Base-by-base conservation (phyloP, 129 eudicot genomes). In the Scalesia atractyloides region DNA sequence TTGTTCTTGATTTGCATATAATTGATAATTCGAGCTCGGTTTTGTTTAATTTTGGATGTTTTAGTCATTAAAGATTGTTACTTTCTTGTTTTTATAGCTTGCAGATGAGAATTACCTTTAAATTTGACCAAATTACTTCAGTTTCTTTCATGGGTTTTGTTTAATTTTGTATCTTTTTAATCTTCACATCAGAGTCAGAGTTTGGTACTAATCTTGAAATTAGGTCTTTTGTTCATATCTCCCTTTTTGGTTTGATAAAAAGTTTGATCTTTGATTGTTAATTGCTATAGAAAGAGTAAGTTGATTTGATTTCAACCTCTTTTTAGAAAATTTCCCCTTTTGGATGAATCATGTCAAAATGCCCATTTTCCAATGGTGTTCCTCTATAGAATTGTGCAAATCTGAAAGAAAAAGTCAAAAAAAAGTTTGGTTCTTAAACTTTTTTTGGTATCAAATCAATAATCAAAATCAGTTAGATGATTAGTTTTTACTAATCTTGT, bases 251-350 rank as follows among this genome's bases (percentile, higher is more conserved):
- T 60, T 60, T 66, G 13, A 30, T 30, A 30, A 48, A 30, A 58
- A 68, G 52, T 68, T 76, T 68, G 53, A 76, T 66, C 34, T 44
- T 51, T 44, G 67, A 70, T 56, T 76, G 63, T 73, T 18, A 46
- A 2, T 26, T 65, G 56, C 30, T 24, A 44, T 41, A 20, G 24
- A 24, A 58, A 58, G 26, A 72, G 76, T 58, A 22, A 59, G 37
- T 64, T 77, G 76, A 69, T 56, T 72, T 39, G 20, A 17, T 50
- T 72, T 24, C 59, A 49, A 50, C 48, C 37, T 16, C 3, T 51
- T 62, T 77, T 5, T 22, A 16, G 33, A 37, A 64, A 44, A 9
- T 4, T 37, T 41, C 52, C 68, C 9, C n/a, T 68, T 68, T 36
- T 59, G 46, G 64, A 57, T 36, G 44, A 76, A 59, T 36, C 34